Base-by-base conservation (phyloP, 306 rosid genomes). In the Adenanthera pavonina region DNA sequence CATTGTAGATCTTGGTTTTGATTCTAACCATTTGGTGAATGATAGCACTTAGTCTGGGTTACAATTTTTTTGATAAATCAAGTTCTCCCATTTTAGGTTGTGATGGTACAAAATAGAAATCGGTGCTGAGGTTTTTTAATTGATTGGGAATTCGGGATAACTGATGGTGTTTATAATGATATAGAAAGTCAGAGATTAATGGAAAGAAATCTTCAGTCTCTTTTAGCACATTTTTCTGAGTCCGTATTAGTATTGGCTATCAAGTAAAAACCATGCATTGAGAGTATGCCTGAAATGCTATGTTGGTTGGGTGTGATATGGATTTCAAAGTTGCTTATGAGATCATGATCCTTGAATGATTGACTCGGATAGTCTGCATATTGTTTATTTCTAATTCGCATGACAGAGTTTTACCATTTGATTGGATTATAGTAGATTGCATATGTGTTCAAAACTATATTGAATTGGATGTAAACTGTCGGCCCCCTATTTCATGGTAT, bases 341-440 rank as follows among this genome's bases (percentile, higher is more conserved):
- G 56, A 53, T 53, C 48, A 62, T 33, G 35, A 20, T 59, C 35
- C 65, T 20, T 19, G 57, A 49, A 52, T 25, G 19, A 33, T 48
- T 30, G 6, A 15, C 60, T 48, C 20, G 17, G 59, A 30, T 47
- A 6, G 40, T 47, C 15, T 16, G 48, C 6, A 5, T 11, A 6
- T 25, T 4, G 14, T 66, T 40, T n/a, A 7, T 17, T 57, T 15
- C 17, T 38, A 76, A 38, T 47, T 40, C 40, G 61, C 70, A 13
- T 77, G 75, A 20, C 54, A 52, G 30, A 61, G 20, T 36, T 9
- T 30, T 20, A 46, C 59, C 67, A 69, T 47, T 56, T 76, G 64
- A 16, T 75, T 75, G 48, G 48, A 60, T 67, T 52, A 38, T 33
- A 41, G 46, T 38, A 5, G 19, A 9, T 7, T 65, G 84, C 71